These are phyloP conservation scores for Hypoxylon sp. DNA, from an alignment of 2,329 filamentous ascomycete genomes.

Conservation along the genomic window DNA sequence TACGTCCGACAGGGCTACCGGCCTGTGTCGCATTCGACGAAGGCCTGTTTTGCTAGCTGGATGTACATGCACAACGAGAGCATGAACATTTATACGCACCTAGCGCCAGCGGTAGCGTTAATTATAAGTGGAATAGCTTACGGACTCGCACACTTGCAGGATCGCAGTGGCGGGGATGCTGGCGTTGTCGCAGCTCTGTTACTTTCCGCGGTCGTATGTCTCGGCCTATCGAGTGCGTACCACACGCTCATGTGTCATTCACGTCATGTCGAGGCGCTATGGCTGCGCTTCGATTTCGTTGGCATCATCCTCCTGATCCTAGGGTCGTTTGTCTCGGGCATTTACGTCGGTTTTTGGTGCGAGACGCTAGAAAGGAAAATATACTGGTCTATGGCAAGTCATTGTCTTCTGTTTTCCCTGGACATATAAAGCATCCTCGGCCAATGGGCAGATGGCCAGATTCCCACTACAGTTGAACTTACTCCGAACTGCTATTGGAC, in stretches of 20 bases:
- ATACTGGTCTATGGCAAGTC: constrained; percentile 75
- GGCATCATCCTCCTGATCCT: constrained; percentile 78
- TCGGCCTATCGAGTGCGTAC: constrained; percentile 71
- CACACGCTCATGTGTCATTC: constrained; percentile 79
- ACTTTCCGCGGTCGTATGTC: constrained; percentile 65
- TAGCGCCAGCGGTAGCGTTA: constrained; percentile 67
- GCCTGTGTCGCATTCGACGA: constrained; percentile 71
- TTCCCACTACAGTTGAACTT: neutral
- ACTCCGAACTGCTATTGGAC: constrained; percentile 1
- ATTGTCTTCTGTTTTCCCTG: neutral
- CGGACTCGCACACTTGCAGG: constrained; percentile 51
- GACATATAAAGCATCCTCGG: no score
- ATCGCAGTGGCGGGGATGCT: constrained; percentile 60
- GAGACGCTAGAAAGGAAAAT: constrained; percentile 65
- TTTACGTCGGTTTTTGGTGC: constrained; percentile 74
- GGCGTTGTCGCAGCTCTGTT: constrained; percentile 71
- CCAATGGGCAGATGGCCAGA: neutral
- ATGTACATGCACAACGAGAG: constrained; percentile 71
- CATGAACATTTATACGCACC: constrained; percentile 77
- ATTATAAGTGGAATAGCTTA: constrained; percentile 59
- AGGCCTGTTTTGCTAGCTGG: constrained; percentile 68
- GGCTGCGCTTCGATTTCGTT: constrained; percentile 78
- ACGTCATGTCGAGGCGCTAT: constrained; percentile 70
- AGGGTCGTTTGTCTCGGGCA: constrained; percentile 75
- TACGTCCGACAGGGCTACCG: constrained; percentile 77